These are phyloP conservation scores for Rostrohypoxylon terebratum DNA, from an alignment of 495 filamentous ascomycete species.

Conservation along the genomic window DNA sequence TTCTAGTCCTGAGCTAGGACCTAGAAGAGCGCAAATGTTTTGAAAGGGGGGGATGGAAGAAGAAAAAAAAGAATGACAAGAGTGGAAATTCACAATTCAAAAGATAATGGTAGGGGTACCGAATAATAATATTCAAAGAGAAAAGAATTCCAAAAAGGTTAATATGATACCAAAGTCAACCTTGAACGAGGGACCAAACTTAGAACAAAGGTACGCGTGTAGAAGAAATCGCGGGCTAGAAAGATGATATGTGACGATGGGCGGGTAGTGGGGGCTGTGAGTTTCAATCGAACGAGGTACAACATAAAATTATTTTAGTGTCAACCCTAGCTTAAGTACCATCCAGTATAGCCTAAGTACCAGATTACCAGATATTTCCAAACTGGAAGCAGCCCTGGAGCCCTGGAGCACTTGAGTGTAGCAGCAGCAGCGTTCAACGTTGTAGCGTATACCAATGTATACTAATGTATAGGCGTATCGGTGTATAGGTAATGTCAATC, in stretches of 20 bases:
- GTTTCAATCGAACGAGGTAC: slow-evolving; percentile 48
- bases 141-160: slow-evolving; percentile 22
- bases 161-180: slow-evolving; percentile 29
- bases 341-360: slow-evolving; percentile 45
- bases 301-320: slow-evolving; percentile 48
- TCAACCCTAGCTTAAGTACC: slow-evolving; percentile 39
- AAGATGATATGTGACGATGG: slow-evolving; percentile 42
- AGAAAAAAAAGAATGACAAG: slow-evolving; percentile 5
- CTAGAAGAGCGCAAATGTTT: slow-evolving; percentile 14
- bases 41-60: slow-evolving; percentile 12
- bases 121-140: slow-evolving; percentile 24
- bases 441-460: not conserved
- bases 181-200: slow-evolving; percentile 36
- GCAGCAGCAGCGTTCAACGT: not conserved
- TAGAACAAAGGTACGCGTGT: slow-evolving; percentile 37
- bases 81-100: not conserved
- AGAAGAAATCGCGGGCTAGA: slow-evolving; percentile 44
- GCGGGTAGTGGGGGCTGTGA: slow-evolving; percentile 41
- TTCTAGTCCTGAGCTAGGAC: slow-evolving; percentile 10
- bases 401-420: too few relatives aligned
- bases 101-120: slow-evolving; percentile 8
- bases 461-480: not conserved
- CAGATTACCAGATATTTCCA: slow-evolving; percentile 27
- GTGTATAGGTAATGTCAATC: slow-evolving; percentile 2
- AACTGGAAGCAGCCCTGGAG: too few relatives aligned